Evolutionary conservation across 495 filamentous ascomycete species (phyloP).

Genomic region (Beverwykella pulmonaria): DNA sequence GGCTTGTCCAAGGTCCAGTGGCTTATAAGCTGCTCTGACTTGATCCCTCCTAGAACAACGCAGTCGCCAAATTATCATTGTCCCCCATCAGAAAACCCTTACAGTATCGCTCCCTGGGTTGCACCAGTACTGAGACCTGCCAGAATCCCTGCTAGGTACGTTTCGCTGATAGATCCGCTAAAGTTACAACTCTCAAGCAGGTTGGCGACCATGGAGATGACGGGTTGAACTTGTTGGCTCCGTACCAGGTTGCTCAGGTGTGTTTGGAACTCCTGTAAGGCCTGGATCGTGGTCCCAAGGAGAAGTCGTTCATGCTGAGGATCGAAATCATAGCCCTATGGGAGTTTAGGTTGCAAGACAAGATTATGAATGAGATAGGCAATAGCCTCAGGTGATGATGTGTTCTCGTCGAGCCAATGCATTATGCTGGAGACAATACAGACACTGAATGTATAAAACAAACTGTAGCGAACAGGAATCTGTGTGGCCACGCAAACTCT

Average conservation of each 20-base stretch:
- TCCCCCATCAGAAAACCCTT: no score
- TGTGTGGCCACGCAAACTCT: no score
- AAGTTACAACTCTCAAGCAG: not conserved
- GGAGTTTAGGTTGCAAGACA: slow-evolving; percentile 61
- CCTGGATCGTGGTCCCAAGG: not conserved
- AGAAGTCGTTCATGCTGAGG: slow-evolving; percentile 19
- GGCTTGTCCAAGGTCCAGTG: no score
- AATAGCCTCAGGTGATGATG: slow-evolving; percentile 3
- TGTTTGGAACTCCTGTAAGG: slow-evolving; percentile 5
- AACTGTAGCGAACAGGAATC: no score
- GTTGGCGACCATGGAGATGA: not conserved
- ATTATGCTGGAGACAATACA: no score
- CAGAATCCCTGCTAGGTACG: not conserved
- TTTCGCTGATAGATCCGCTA: not conserved
- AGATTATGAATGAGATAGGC: slow-evolving; percentile 59
- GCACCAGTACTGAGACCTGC: not conserved
- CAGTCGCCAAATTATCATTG: no score
- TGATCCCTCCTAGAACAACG: no score
- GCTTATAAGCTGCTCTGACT: no score
- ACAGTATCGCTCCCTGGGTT: not conserved
- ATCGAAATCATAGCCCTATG: slow-evolving; percentile 51
- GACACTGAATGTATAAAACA: no score
- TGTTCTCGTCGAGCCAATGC: no score
- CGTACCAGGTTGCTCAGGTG: not conserved
- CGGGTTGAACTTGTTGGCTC: not conserved